phyloP scores from a whole-genome alignment of 176 grass and related monocot genomes.

The Carex littledalei region DNA sequence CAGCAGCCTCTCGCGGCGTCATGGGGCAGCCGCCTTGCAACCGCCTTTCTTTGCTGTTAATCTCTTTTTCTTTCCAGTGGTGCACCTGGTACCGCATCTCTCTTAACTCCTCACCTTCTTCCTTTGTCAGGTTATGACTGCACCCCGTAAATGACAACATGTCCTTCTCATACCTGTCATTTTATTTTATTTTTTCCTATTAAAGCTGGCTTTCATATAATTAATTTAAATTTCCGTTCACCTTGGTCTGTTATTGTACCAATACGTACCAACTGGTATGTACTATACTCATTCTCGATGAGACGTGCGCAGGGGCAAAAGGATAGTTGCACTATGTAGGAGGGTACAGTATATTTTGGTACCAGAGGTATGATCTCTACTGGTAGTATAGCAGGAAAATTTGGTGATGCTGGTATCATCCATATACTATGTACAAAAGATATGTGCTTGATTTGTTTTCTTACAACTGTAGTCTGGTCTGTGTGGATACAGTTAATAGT shows the following conservation, averaged over 20 bases:
- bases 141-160: conserved; percentile 98
- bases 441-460: background rate
- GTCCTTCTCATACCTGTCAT: conserved; percentile 91
- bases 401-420: background rate
- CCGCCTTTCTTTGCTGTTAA: conserved; percentile 68
- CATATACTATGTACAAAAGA: background rate
- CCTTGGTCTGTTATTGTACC: background rate
- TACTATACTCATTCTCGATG: background rate
- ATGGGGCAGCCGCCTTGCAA: conserved; percentile 90
- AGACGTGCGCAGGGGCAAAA: background rate
- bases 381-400: background rate
- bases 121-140: conserved; percentile 65
- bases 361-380: background rate
- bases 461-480: background rate
- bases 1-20: conserved; percentile 74
- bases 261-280: background rate
- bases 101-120: conserved; percentile 61
- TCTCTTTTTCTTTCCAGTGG: conserved; percentile 97
- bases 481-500: background rate
- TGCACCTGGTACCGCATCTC: conserved; percentile 68
- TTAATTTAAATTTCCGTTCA: background rate
- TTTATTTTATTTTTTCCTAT: conserved; percentile 17
- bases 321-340: background rate
- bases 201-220: background rate
- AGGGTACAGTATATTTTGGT: background rate